Evolutionary conservation across 202 grass and related monocot species (phyloP).

Genomic region (Alloteropsis angusta): DNA sequence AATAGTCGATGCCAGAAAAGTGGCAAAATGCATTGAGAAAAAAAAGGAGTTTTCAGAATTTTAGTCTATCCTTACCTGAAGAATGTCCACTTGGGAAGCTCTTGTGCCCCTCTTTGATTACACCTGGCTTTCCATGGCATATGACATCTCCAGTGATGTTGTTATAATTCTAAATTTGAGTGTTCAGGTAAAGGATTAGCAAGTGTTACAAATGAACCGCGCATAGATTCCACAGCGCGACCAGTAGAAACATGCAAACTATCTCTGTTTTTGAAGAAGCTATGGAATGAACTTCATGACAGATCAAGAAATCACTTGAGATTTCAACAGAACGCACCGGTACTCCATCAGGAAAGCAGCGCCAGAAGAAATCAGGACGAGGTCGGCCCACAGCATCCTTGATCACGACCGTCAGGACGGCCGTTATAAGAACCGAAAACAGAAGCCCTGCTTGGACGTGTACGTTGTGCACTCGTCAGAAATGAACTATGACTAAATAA

Average conservation of each 20-base stretch:
- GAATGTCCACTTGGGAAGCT: slow-evolving; percentile 87
- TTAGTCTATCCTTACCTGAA: slow-evolving; percentile 41
- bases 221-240: neutral
- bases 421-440: slow-evolving; percentile 67
- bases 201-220: neutral
- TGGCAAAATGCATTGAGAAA: neutral
- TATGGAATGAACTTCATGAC: neutral
- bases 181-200: neutral
- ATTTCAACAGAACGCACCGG: neutral
- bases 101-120: slow-evolving; percentile 82
- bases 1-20: neutral
- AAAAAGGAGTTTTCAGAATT: neutral
- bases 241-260: neutral
- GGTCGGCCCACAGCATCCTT: slow-evolving; percentile 77
- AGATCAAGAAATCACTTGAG: neutral
- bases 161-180: slow-evolving; percentile 37
- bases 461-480: neutral
- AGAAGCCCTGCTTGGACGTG: slow-evolving; percentile 35
- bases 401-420: slow-evolving; percentile 55
- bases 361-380: slow-evolving; percentile 72
- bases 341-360: slow-evolving; percentile 67
- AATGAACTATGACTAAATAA: neutral
- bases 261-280: neutral
- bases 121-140: slow-evolving; percentile 40
- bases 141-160: slow-evolving; percentile 42